Conservation (phyloP, 345 rosid species). For the Dimocarpus longan region DNA sequence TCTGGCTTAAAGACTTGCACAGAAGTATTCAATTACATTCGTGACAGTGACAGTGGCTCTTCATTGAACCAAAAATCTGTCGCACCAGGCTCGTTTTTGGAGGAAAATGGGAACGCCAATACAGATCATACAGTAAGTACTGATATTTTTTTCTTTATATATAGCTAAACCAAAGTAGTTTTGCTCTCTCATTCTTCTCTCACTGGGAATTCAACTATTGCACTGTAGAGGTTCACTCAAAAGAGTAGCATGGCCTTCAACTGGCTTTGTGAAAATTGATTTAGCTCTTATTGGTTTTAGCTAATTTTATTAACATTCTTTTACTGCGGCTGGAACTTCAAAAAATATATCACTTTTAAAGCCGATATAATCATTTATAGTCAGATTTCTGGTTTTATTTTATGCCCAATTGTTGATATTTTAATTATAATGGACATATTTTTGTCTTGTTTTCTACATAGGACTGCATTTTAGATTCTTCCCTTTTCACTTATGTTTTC, state of each 20-base stretch:
- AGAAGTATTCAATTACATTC: slow-evolving; percentile 86
- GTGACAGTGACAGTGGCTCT: slow-evolving; percentile 50
- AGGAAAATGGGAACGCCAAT: slow-evolving; percentile 64
- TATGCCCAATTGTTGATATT: neutral
- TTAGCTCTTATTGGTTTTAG: neutral
- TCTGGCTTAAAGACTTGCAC: slow-evolving; percentile 93
- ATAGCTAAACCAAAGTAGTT: neutral
- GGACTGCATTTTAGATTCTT: slow-evolving; percentile 17
- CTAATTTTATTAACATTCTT: neutral
- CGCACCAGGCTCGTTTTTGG: slow-evolving; percentile 48
- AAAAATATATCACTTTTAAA: neutral
- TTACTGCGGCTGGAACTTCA: neutral
- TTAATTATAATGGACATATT: neutral
- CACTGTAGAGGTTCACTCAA: neutral
- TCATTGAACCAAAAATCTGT: slow-evolving; percentile 45
- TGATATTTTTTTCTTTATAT: neutral
- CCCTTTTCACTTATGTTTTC: neutral
- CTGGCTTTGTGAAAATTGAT: neutral
- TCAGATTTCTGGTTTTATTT: neutral
- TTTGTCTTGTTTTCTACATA: neutral
- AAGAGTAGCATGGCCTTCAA: neutral
- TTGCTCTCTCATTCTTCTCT: neutral
- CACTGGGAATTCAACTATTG: neutral
- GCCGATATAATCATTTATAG: slow-evolving; percentile 1
- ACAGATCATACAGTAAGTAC: slow-evolving; percentile 55